phyloP scores from a whole-genome alignment of 148 eudicot genomes.

The Rhododendron williamsianum region DNA sequence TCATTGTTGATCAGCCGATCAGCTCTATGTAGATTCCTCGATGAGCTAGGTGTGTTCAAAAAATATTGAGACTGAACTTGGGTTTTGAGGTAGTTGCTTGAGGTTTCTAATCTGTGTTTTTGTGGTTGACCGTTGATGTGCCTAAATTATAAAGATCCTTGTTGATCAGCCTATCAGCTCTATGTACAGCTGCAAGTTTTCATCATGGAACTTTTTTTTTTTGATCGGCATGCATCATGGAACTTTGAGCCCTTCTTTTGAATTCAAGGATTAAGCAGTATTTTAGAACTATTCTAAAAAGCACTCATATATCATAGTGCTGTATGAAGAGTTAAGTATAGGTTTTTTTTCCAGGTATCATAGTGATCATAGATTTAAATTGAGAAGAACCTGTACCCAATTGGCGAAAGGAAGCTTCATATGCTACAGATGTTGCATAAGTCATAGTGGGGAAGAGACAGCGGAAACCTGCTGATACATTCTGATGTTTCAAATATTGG shows the following conservation, averaged over 20 bases:
- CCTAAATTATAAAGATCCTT: too few relatives aligned
- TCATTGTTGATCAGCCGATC: too few relatives aligned
- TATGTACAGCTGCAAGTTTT: not conserved
- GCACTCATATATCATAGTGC: not conserved
- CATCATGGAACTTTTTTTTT: not conserved
- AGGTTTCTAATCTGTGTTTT: too few relatives aligned
- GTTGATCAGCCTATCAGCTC: not conserved
- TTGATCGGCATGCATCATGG: not conserved
- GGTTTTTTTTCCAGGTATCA: not conserved
- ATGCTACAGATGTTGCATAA: not conserved
- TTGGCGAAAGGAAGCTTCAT: not conserved
- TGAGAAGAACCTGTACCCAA: not conserved
- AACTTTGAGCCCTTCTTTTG: too few relatives aligned
- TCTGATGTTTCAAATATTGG: not conserved
- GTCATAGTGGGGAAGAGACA: not conserved
- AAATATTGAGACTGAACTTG: too few relatives aligned
- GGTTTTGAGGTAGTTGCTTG: too few relatives aligned
- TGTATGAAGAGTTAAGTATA: not conserved
- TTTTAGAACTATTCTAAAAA: too few relatives aligned
- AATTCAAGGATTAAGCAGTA: too few relatives aligned
- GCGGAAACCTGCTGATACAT: not conserved
- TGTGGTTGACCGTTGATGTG: too few relatives aligned
- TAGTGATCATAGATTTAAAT: not conserved
- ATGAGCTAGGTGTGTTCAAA: too few relatives aligned
- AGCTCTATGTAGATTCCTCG: too few relatives aligned